These are phyloP conservation scores for Hibiscus syriacus DNA, from an alignment of 345 rosid genomes.

Conservation along the genomic window DNA sequence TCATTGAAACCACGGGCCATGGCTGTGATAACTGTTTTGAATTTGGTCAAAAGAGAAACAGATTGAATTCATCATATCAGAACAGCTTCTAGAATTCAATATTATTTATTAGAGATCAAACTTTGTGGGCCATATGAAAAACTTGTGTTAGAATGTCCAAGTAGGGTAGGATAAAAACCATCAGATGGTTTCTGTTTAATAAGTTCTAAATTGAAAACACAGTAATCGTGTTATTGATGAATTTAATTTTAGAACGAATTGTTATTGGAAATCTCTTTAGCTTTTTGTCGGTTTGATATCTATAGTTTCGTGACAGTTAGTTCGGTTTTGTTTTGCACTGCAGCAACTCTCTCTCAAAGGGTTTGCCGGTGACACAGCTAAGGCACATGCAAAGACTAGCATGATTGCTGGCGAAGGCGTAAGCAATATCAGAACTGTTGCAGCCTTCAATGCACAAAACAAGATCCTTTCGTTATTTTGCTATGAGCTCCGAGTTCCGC, in stretches of 20 bases:
- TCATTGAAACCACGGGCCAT: constrained; percentile 5
- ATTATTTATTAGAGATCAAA: neutral
- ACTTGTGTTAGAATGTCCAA: too few species aligned
- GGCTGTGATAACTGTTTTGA: neutral
- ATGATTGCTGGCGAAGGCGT: constrained; percentile 99
- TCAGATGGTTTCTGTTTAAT: too few species aligned
- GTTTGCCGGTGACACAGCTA: constrained; percentile 98
- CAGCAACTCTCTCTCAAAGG: constrained; percentile 99
- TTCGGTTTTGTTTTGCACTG: constrained; percentile 19
- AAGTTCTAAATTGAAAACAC: neutral
- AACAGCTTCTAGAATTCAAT: constrained; percentile 2
- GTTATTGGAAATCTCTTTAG: constrained; percentile 13
- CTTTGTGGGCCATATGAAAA: too few species aligned
- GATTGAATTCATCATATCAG: neutral
- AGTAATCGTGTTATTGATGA: neutral
- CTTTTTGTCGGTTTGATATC: neutral
- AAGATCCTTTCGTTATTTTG: constrained; percentile 78
- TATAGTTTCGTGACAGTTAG: constrained; percentile 1
- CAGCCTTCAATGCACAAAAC: constrained; percentile 93
- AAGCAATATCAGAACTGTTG: constrained; percentile 94
- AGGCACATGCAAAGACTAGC: constrained; percentile 98
- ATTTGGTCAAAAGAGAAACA: neutral
- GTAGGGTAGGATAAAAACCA: too few species aligned
- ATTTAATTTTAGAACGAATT: neutral
- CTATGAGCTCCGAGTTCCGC: constrained; percentile 77